Evolutionary conservation across 2,329 filamentous ascomycete species (phyloP), one percentile per base, ranked within the genome.

Genomic region (Cercospora sp.): DNA sequence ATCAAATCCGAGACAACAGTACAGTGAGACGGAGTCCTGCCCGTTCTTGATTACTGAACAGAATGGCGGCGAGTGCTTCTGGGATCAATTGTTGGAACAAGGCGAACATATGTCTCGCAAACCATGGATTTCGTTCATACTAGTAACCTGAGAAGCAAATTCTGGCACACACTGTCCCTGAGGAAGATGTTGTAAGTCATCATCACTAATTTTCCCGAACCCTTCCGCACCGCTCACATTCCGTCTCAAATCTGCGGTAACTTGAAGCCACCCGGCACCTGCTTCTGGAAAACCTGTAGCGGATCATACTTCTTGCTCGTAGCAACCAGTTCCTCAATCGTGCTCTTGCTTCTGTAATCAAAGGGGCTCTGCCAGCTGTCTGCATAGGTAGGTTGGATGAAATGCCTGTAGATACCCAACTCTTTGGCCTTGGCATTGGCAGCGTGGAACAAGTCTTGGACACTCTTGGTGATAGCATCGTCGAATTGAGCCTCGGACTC

Each of bases 281-380:
- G 72, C 30, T 71, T 76, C 71, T 80, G 79, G 63, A 81, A 81
- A 13, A 81, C 63, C 6, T 72, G 70, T 18, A 62, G 40, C 0
- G 78, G 77, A 70, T 81, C 79, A 69, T 81, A 81, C 68, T 75
- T 74, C 71, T 70, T 73, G 61, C 76, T 78, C 10, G 78, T 75
- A 6, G 62, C 66, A 70, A 72, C 70, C 71, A 81, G 65, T 18
- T 73, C 74, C 51, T 65, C 66, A 61, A 76, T 73, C 64, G 72
- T 78, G 24, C 66, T 72, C 12, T 66, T 66, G 8, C 80, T 78
- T 68, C 80, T 78, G 12, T 74, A 71, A 5, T 63, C 64, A 26
- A 81, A 74, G 7, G 79, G 79, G 51, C 80, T 73, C 68, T 81
- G 78, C 74, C 76, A 80, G 55, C 69, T 64, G 5, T 73, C 76